phyloP scores from a whole-genome alignment of 352 stramenopile genomes.

The Phytophthora hibernalis region DNA sequence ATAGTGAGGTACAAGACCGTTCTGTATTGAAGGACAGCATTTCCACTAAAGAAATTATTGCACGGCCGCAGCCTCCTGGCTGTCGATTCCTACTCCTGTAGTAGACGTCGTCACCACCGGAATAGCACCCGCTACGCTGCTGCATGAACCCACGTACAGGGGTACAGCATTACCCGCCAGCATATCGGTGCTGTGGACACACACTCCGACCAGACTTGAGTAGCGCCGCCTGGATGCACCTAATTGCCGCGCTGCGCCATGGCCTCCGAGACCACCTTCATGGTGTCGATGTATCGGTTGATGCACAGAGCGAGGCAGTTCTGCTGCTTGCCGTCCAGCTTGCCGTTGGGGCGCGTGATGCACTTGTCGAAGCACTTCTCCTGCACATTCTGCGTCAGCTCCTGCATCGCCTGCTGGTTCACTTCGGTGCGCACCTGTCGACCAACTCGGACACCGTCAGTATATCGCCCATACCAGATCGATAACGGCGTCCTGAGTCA shows the following conservation, averaged over 20 bases:
- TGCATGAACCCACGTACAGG: not conserved
- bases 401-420: constrained; percentile 83
- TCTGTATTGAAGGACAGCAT: constrained; percentile 33
- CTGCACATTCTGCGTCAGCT: constrained; percentile 88
- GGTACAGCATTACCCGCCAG: not conserved
- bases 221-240: constrained; percentile 27
- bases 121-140: not conserved
- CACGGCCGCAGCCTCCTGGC: constrained; percentile 1
- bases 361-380: constrained; percentile 94
- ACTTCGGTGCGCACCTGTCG: constrained; percentile 84
- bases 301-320: constrained; percentile 90
- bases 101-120: constrained; percentile 2
- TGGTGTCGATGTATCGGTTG: constrained; percentile 92
- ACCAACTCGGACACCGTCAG: constrained; percentile 20
- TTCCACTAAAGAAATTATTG: constrained; percentile 25
- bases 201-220: not conserved
- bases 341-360: constrained; percentile 78
- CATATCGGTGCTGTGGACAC: not conserved
- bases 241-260: constrained; percentile 80
- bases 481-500: no score
- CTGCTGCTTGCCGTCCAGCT: constrained; percentile 92
- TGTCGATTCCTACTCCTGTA: no score
- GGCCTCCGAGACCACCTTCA: constrained; percentile 89
- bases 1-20: constrained; percentile 10
- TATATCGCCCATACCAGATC: not conserved